Conservation (phyloP, 1,284 basidiomycete genomes). For the Phellinidium pouzarii region DNA sequence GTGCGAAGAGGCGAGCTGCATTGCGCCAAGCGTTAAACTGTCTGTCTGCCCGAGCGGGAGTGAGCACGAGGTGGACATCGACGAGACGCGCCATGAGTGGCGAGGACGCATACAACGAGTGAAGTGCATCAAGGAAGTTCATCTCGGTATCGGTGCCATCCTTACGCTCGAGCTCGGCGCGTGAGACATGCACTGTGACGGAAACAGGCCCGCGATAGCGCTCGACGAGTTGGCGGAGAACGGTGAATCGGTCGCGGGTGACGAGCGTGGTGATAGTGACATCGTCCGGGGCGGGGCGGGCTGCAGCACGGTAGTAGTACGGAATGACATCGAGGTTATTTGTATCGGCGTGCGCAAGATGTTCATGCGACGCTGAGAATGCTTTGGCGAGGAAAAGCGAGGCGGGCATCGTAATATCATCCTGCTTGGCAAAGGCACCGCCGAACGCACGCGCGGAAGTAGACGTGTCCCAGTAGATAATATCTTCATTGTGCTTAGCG, state of each 20-base stretch:
- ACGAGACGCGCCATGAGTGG: constrained; percentile 61
- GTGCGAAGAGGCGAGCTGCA: constrained; percentile 70
- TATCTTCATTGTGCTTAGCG: constrained; percentile 5
- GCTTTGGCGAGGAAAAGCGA: constrained; percentile 17
- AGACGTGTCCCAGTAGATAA: constrained; percentile 12
- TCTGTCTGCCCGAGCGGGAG: constrained; percentile 58
- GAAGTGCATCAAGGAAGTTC: constrained; percentile 49
- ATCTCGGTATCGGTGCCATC: constrained; percentile 32
- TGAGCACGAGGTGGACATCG: constrained; percentile 83
- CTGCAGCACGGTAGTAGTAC: constrained; percentile 66
- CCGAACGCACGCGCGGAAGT: not conserved
- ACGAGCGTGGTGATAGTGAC: constrained; percentile 81
- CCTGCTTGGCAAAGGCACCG: not conserved
- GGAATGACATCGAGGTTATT: constrained; percentile 66
- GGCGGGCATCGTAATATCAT: constrained; percentile 6
- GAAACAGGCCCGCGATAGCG: constrained; percentile 78
- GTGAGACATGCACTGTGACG: constrained; percentile 65
- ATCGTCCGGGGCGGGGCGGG: constrained; percentile 48
- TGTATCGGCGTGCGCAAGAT: constrained; percentile 17
- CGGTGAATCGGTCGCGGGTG: constrained; percentile 70
- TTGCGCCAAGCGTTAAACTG: constrained; percentile 87
- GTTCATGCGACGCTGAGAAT: constrained; percentile 16
- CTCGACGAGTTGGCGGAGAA: constrained; percentile 62
- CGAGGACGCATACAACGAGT: constrained; percentile 57
- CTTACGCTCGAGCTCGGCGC: constrained; percentile 31